Conservation (phyloP, 2,329 filamentous ascomycete genomes). For the Sodiomyces alkalinus region DNA sequence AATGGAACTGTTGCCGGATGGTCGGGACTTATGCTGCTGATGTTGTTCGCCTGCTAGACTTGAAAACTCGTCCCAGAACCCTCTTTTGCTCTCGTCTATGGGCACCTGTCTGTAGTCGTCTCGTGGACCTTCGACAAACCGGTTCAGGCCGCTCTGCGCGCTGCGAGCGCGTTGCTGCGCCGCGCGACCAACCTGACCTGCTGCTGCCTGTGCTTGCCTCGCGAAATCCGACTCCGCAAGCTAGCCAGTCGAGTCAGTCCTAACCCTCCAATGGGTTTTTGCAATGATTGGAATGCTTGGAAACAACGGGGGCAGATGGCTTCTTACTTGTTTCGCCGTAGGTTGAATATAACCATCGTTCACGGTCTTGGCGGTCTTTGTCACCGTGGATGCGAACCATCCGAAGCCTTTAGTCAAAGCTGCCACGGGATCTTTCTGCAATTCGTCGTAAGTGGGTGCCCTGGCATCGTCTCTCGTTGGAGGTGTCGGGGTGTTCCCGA, state of each 20-base stretch:
- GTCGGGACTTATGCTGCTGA: conserved; percentile 17
- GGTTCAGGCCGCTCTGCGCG: conserved; percentile 66
- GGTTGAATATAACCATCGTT: conserved; percentile 89
- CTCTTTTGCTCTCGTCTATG: conserved; percentile 52
- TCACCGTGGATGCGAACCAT: conserved; percentile 80
- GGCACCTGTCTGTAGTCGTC: conserved; percentile 21
- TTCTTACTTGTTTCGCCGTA: conserved; percentile 66
- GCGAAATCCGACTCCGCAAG: conserved; percentile 69
- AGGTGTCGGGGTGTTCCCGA: conserved; percentile 61
- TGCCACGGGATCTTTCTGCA: conserved; percentile 80
- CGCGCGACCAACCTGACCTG: conserved; percentile 50
- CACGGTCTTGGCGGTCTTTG: conserved; percentile 79
- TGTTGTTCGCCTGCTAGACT: conserved; percentile 44
- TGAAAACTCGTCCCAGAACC: conserved; percentile 89
- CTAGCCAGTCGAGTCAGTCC: conserved; percentile 29
- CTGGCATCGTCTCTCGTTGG: conserved; percentile 25
- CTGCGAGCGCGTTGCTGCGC: conserved; percentile 55
- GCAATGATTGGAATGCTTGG: background rate
- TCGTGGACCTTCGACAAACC: conserved; percentile 69
- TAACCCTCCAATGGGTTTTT: no score
- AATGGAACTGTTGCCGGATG: conserved; percentile 29
- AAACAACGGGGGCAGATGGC: no score
- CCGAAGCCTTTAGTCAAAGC: conserved; percentile 86
- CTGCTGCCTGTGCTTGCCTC: conserved; percentile 45
- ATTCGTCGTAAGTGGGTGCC: conserved; percentile 64